These are phyloP conservation scores for Trypanosoma mega DNA, from an alignment of 208 protist species.

Conservation along the genomic window DNA sequence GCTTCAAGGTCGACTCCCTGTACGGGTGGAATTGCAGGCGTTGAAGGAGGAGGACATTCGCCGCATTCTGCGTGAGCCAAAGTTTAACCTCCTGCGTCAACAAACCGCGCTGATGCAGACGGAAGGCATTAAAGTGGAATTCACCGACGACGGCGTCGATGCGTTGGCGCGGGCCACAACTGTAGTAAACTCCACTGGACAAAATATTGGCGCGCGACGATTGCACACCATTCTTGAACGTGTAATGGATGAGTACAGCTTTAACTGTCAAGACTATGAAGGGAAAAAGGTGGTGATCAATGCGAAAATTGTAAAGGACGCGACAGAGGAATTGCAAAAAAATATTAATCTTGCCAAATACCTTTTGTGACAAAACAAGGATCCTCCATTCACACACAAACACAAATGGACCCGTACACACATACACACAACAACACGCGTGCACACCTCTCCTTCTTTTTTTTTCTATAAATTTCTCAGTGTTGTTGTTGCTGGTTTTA, in stretches of 20 bases:
- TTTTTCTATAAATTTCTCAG: constrained; percentile 1
- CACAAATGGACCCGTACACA: too few species aligned
- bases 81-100: constrained; percentile 94
- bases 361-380: constrained; percentile 44
- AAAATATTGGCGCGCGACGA: constrained; percentile 97
- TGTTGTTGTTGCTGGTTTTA: background rate
- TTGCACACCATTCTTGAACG: constrained; percentile 96
- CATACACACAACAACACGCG: too few species aligned
- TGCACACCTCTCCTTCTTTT: background rate
- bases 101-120: constrained; percentile 92
- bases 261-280: constrained; percentile 83
- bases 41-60: constrained; percentile 95
- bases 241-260: constrained; percentile 95
- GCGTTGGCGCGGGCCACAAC: constrained; percentile 92
- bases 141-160: constrained; percentile 91
- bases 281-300: constrained; percentile 76
- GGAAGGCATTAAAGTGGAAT: constrained; percentile 94
- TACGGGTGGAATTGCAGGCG: constrained; percentile 97
- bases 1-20: constrained; percentile 96
- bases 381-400: background rate
- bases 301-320: constrained; percentile 56
- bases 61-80: constrained; percentile 96
- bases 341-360: constrained; percentile 91
- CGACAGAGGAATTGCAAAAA: constrained; percentile 79
- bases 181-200: constrained; percentile 91